Conservation (phyloP, 164 flowering plant species). For the Umbilicus rupestris region DNA sequence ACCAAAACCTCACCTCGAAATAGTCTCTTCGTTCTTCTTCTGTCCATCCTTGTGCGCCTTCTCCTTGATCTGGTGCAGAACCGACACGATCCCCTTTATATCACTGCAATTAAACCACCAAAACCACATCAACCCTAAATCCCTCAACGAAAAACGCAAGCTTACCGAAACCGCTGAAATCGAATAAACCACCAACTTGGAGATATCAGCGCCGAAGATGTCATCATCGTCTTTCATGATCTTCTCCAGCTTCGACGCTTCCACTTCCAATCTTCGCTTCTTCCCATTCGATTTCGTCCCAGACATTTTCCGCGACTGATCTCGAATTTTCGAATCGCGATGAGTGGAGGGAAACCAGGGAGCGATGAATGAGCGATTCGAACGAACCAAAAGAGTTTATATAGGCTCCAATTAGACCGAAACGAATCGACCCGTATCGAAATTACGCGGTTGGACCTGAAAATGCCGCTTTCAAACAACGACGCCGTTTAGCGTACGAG, state of each 20-base stretch:
- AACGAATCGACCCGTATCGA: no score
- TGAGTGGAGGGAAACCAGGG: conserved; percentile 2
- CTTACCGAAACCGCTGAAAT: not conserved
- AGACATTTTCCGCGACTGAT: conserved; percentile 5
- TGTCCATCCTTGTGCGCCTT: conserved; percentile 75
- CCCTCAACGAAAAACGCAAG: not conserved
- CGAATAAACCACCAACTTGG: conserved; percentile 27
- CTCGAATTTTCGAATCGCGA: not conserved
- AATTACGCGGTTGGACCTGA: not conserved
- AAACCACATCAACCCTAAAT: not conserved
- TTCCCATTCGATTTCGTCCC: conserved; percentile 36
- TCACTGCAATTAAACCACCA: conserved; percentile 43
- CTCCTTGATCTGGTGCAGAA: conserved; percentile 68
- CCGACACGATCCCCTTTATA: conserved; percentile 69
- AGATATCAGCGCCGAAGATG: conserved; percentile 51
- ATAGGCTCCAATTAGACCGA: no score
- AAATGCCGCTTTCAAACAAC: no score
- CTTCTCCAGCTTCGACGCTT: conserved; percentile 27
- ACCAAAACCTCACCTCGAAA: conserved; percentile 42
- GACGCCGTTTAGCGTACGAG: no score
- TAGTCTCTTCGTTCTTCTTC: conserved; percentile 85
- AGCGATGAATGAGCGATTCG: not conserved
- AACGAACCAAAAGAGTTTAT: no score
- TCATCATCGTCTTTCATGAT: conserved; percentile 25
- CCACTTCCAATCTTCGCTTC: conserved; percentile 35